Evolutionary conservation across 352 stramenopile species (phyloP).

Genomic region (Phytopythium delawarense): DNA sequence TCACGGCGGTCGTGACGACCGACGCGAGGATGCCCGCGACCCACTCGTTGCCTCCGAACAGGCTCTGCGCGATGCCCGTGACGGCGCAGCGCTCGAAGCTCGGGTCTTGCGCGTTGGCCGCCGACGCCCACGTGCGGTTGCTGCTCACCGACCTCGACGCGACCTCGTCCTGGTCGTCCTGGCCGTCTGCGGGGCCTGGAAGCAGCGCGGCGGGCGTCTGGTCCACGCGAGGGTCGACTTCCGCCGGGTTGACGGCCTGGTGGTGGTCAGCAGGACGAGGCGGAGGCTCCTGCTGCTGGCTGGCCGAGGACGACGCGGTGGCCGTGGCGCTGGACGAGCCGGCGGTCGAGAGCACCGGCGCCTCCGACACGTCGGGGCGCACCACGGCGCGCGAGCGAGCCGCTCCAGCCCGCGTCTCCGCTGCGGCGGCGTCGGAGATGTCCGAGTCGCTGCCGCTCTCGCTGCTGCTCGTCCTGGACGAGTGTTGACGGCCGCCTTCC

Average conservation of each 20-base stretch:
- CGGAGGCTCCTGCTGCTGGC: background rate
- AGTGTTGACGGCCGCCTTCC: background rate
- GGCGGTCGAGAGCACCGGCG: background rate
- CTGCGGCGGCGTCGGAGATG: background rate
- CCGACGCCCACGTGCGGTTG: slow-evolving; percentile 1
- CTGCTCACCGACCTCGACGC: background rate
- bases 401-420: background rate
- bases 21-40: slow-evolving; percentile 42
- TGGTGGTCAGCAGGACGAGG: background rate
- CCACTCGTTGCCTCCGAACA: slow-evolving; percentile 42
- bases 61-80: slow-evolving; percentile 21
- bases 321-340: background rate
- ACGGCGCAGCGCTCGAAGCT: slow-evolving; percentile 32
- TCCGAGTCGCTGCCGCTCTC: slow-evolving; percentile 9
- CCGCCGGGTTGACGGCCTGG: background rate
- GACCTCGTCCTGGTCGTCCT: slow-evolving; percentile 6
- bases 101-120: slow-evolving; percentile 9
- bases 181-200: background rate
- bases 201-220: background rate
- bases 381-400: background rate
- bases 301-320: background rate
- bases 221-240: background rate
- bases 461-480: slow-evolving; percentile 10
- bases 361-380: background rate
- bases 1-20: slow-evolving; percentile 12